Percentiles rank a stretch among this genome's conserved stretches.
phyloP scores from a whole-genome alignment of 345 rosid species.

The Citrus unshiu region DNA sequence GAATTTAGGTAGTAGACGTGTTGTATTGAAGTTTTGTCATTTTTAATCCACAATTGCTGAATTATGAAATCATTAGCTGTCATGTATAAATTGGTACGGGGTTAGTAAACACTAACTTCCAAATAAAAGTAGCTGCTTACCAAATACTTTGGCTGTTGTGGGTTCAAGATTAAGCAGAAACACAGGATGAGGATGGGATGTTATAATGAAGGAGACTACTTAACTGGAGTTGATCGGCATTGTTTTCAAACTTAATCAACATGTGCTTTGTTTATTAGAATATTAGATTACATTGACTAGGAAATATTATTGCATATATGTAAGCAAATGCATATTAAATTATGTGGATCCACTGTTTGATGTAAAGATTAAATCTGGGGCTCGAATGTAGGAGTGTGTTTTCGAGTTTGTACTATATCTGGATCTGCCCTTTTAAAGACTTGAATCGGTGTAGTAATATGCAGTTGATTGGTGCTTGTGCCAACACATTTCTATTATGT shows the following conservation, averaged over 20 bases:
- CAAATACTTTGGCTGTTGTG: not conserved
- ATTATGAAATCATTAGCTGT: not conserved
- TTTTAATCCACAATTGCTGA: not conserved
- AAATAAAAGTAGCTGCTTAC: not conserved
- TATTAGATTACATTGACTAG: not conserved
- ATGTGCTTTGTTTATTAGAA: not conserved
- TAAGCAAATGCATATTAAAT: not conserved
- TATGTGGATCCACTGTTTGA: not conserved
- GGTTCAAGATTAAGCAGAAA: not conserved
- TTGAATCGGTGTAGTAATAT: not conserved
- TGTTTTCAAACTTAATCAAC: not conserved
- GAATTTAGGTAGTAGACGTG: not conserved
- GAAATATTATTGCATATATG: not conserved
- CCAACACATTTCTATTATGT: not conserved
- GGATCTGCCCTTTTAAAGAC: not conserved
- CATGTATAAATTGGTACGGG: not conserved
- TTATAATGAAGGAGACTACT: not conserved
- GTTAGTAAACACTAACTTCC: too few species aligned
- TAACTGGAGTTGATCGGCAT: not conserved
- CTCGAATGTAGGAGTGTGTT: not conserved
- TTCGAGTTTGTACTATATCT: not conserved
- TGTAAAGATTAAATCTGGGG: not conserved
- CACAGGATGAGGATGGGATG: too few species aligned
- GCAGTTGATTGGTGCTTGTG: not conserved
- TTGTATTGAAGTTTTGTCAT: too few species aligned